Conservation (phyloP, 2,329 filamentous ascomycete species). For the Fusarium tanahbumbuense region DNA sequence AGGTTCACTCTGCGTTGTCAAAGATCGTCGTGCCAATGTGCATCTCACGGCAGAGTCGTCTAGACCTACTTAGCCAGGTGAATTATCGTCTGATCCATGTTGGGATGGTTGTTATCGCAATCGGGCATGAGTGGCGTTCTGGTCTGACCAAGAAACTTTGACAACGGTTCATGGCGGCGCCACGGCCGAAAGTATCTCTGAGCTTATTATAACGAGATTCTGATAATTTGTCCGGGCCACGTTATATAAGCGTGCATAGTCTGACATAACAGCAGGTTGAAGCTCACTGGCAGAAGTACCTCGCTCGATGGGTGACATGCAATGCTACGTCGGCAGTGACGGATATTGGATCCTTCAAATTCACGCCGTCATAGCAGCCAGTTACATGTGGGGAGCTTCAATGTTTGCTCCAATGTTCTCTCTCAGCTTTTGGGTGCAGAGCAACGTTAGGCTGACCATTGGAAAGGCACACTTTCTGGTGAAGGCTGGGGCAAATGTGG, state of each 20-base stretch:
- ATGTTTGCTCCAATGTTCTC: not conserved
- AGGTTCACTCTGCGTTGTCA: not conserved
- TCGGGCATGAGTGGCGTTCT: not conserved
- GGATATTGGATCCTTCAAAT: not conserved
- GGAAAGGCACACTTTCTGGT: not conserved
- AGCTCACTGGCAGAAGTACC: not conserved
- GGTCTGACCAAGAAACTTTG: not conserved
- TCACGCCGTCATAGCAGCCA: not conserved
- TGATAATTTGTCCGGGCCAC: not conserved
- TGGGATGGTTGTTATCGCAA: no score
- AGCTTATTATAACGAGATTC: not conserved
- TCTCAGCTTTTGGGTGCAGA: not conserved
- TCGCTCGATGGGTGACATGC: not conserved
- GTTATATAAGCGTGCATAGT: not conserved
- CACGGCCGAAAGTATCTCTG: not conserved
- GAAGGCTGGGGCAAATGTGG: not conserved
- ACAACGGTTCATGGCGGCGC: slow-evolving; percentile 1
- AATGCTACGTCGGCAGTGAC: slow-evolving; percentile 5
- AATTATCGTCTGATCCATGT: not conserved
- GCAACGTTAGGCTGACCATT: not conserved
- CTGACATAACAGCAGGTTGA: not conserved
- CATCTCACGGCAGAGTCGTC: not conserved
- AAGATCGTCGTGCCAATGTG: not conserved
- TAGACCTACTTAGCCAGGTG: not conserved
- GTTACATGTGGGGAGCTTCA: not conserved